Conservation (phyloP, 2,329 filamentous ascomycete species). For the Podosphaera xanthii region DNA sequence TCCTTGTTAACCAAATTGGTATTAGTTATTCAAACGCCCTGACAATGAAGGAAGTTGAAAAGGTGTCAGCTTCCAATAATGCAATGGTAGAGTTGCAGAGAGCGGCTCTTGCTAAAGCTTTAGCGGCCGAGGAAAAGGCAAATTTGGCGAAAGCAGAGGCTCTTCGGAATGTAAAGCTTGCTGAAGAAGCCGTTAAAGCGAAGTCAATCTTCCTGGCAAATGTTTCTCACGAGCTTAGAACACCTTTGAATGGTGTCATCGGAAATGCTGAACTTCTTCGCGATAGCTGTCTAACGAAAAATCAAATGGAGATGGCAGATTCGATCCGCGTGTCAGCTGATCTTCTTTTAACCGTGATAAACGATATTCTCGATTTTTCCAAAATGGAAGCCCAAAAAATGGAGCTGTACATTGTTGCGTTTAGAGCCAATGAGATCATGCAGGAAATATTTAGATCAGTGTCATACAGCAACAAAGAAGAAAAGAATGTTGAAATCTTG, state of each 20-base stretch:
- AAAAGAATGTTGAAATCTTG: constrained; percentile 39
- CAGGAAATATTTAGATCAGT: constrained; percentile 42
- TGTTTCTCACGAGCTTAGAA: constrained; percentile 61
- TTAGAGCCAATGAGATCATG: constrained; percentile 43
- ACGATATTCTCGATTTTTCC: constrained; percentile 88
- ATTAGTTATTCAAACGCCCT: constrained; percentile 48
- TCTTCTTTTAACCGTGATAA: constrained; percentile 74
- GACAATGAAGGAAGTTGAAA: constrained; percentile 48
- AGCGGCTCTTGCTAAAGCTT: constrained; percentile 45
- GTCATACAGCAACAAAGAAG: constrained; percentile 41
- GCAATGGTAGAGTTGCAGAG: constrained; percentile 62
- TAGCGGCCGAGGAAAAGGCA: constrained; percentile 52
- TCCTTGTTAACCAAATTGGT: constrained; percentile 59
- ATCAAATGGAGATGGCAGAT: constrained; percentile 69
- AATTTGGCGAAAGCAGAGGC: constrained; percentile 57
- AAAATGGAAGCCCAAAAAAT: constrained; percentile 80
- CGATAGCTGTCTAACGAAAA: constrained; percentile 49
- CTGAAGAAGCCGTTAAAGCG: constrained; percentile 62
- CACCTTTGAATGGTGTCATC: constrained; percentile 70
- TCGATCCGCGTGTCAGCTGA: constrained; percentile 74
- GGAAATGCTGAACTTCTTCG: constrained; percentile 68
- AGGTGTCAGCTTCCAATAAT: constrained; percentile 54
- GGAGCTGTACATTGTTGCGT: constrained; percentile 52
- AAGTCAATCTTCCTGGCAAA: constrained; percentile 65
- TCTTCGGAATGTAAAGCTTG: constrained; percentile 56